These are phyloP conservation scores for Monilinia polystroma DNA, from an alignment of 2,329 filamentous ascomycete species.

Conservation along the genomic window DNA sequence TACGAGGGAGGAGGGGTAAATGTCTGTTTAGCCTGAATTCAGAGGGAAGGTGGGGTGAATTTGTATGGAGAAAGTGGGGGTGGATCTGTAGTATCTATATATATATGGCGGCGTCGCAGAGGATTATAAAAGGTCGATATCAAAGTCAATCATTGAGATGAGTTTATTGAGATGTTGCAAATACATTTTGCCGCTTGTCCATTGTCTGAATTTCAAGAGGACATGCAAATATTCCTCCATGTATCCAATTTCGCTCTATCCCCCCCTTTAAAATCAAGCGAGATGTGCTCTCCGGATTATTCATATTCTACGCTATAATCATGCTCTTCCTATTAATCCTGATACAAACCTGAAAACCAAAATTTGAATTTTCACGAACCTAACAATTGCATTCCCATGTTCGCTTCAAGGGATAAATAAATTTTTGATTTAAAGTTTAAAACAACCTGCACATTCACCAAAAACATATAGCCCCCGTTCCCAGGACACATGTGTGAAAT, in stretches of 20 bases:
- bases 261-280: no score
- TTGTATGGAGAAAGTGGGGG: slow-evolving; percentile 18
- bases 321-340: no score
- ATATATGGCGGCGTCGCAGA: neutral
- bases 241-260: neutral
- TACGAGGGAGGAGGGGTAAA: slow-evolving; percentile 18
- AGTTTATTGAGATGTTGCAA: neutral
- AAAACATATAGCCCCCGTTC: no score
- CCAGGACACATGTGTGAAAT: no score
- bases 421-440: no score
- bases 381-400: no score
- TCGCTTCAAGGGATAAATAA: no score
- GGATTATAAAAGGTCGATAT: neutral
- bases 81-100: neutral
- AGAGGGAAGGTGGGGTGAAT: slow-evolving; percentile 8
- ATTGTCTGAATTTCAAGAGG: neutral
- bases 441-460: no score
- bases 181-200: neutral
- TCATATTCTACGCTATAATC: no score
- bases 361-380: no score
- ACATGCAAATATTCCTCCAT: neutral
- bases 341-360: no score
- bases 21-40: slow-evolving; percentile 15
- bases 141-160: neutral
- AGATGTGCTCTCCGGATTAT: no score